These are phyloP conservation scores for Pythium graminicola DNA, from an alignment of 352 stramenopile genomes.

Conservation along the genomic window DNA sequence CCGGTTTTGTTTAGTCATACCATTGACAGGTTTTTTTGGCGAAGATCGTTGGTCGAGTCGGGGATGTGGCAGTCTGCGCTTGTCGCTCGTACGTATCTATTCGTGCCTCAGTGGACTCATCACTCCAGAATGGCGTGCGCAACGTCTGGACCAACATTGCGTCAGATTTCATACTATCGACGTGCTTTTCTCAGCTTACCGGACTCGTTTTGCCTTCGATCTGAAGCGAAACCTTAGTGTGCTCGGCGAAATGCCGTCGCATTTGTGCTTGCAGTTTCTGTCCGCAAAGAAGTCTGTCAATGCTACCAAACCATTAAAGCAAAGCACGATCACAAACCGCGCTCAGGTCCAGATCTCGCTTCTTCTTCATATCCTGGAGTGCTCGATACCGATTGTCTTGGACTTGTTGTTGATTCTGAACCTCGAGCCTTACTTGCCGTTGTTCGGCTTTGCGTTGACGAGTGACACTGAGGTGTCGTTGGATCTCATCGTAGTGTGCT, in stretches of 20 bases:
- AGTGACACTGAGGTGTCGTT: constrained; percentile 1
- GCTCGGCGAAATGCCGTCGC: constrained; percentile 11
- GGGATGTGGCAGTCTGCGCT: neutral
- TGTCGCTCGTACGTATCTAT: constrained; percentile 7
- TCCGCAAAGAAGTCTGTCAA: neutral
- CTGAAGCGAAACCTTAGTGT: constrained; percentile 10
- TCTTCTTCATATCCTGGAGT: constrained; percentile 12
- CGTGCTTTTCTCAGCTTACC: constrained; percentile 1
- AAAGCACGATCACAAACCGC: constrained; percentile 2
- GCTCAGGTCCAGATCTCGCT: constrained; percentile 10
- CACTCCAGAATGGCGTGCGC: constrained; percentile 21
- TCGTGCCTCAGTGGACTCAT: constrained; percentile 9
- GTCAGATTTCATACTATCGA: neutral
- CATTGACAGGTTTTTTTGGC: constrained; percentile 39
- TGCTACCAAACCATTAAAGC: neutral
- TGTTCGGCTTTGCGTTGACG: constrained; percentile 1
- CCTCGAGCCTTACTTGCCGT: constrained; percentile 2
- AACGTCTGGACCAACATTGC: constrained; percentile 6
- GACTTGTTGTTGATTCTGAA: constrained; percentile 14
- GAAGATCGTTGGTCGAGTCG: constrained; percentile 21
- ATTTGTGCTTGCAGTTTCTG: constrained; percentile 26
- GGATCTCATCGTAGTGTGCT: constrained; percentile 17
- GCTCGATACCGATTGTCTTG: constrained; percentile 10
- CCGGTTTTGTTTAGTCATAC: constrained; percentile 35
- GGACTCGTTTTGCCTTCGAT: constrained; percentile 19